A percentile compares a stretch with the other conserved stretches of the same genome.
These are phyloP conservation scores for Populus deltoides DNA, from an alignment of 345 rosid species.

Conservation along the genomic window DNA sequence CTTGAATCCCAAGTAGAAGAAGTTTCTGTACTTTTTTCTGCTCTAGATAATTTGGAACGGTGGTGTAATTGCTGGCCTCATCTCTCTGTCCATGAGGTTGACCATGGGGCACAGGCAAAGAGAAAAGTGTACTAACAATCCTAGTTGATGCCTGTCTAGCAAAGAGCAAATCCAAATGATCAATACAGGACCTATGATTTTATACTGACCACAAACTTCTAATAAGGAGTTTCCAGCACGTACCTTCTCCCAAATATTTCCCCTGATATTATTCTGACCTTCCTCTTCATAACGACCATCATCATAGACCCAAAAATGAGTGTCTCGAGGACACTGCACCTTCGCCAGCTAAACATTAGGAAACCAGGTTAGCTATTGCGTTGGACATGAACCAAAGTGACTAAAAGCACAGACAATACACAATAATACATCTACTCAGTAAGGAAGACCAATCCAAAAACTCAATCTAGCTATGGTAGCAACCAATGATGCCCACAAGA, in stretches of 20 bases:
- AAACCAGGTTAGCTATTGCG: slow-evolving; percentile 1
- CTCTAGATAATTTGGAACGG: slow-evolving; percentile 81
- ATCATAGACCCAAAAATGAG: slow-evolving; percentile 86
- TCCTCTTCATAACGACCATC: slow-evolving; percentile 87
- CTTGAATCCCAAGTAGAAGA: slow-evolving; percentile 70
- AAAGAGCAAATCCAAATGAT: slow-evolving; percentile 26
- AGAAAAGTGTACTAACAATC: slow-evolving; percentile 73
- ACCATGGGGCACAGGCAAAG: slow-evolving; percentile 81
- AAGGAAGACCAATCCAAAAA: background rate
- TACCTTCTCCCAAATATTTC: slow-evolving; percentile 88
- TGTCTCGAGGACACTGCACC: slow-evolving; percentile 75
- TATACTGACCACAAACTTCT: background rate
- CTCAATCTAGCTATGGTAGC: background rate
- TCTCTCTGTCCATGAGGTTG: slow-evolving; percentile 68
- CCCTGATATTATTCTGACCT: slow-evolving; percentile 79
- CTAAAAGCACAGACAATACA: background rate
- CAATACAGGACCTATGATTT: slow-evolving; percentile 15
- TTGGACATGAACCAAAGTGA: background rate
- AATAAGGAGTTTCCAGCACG: slow-evolving; percentile 8
- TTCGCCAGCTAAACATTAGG: slow-evolving; percentile 57
- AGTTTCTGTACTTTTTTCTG: slow-evolving; percentile 75
- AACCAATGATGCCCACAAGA: background rate
- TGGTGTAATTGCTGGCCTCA: slow-evolving; percentile 65
- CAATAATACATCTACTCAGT: background rate
- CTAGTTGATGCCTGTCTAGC: slow-evolving; percentile 87